A percentile compares a stretch with the other conserved stretches of the same genome.
phyloP scores from a whole-genome alignment of 345 rosid genomes.

The Eucalyptus sp. region DNA sequence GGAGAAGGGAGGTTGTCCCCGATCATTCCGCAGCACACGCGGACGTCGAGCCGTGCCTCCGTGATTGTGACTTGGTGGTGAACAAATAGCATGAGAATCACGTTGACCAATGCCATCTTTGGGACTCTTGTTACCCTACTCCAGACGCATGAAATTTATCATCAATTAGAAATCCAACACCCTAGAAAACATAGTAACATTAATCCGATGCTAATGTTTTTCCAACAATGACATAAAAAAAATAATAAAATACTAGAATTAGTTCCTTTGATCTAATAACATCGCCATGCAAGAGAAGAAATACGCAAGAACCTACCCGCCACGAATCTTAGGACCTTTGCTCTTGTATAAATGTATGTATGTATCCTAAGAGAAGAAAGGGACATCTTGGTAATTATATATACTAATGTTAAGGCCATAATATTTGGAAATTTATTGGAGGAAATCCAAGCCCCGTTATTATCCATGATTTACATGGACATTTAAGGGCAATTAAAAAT shows the following conservation, averaged over 20 bases:
- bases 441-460: neutral
- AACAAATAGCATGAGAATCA: neutral
- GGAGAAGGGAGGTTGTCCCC: constrained; percentile 2
- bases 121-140: neutral
- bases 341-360: neutral
- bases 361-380: neutral
- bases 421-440: neutral
- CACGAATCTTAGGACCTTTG: neutral
- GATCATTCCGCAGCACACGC: constrained; percentile 1
- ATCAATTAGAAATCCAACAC: neutral
- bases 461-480: neutral
- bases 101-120: neutral
- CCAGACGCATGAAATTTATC: neutral
- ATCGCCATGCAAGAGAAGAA: neutral
- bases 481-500: neutral
- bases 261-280: neutral
- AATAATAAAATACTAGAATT: neutral
- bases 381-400: neutral
- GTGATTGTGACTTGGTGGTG: neutral
- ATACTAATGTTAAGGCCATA: neutral
- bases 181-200: neutral
- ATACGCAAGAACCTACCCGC: neutral
- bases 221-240: neutral
- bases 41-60: neutral
- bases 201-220: neutral